A percentile compares a stretch with the other conserved stretches of the same genome.
Evolutionary conservation across 2,329 filamentous ascomycete species (phyloP).

Genomic region (Amylocarpus encephaloides): DNA sequence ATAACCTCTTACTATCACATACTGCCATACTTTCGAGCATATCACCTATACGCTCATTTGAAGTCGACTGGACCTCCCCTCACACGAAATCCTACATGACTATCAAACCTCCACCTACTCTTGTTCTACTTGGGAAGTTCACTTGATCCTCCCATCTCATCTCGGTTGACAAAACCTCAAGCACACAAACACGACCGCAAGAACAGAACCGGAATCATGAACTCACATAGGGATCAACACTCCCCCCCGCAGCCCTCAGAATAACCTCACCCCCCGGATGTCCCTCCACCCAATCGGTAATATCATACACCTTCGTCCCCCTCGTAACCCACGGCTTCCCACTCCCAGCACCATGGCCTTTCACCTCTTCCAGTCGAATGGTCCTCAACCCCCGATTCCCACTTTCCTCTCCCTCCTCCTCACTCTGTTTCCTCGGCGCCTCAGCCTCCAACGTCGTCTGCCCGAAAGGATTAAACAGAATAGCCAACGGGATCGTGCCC

Average conservation of each 20-base stretch:
- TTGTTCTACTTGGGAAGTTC: not conserved
- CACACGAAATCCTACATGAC: too few relatives aligned
- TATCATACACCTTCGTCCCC: conserved; percentile 61
- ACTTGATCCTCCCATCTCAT: not conserved
- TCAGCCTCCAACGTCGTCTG: conserved; percentile 2
- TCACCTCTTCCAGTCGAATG: conserved; percentile 41
- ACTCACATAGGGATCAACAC: conserved; percentile 45
- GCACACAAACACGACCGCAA: not conserved
- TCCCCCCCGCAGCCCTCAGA: conserved; percentile 56
- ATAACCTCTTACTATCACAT: too few relatives aligned
- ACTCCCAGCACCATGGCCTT: conserved; percentile 46
- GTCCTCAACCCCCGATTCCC: not conserved
- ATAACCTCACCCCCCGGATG: conserved; percentile 66
- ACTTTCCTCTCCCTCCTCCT: not conserved
- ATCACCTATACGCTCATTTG: too few relatives aligned
- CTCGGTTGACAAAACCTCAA: not conserved
- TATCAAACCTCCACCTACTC: too few relatives aligned
- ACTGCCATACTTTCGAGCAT: too few relatives aligned
- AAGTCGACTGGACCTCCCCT: too few relatives aligned
- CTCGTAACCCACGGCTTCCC: conserved; percentile 57
- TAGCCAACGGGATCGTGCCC: too few relatives aligned
- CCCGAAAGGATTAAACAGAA: not conserved
- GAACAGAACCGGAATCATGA: not conserved
- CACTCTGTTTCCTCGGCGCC: not conserved
- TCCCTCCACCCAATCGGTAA: conserved; percentile 59